Evolutionary conservation across 306 rosid species (phyloP).

Genomic region (Vigna mungo): DNA sequence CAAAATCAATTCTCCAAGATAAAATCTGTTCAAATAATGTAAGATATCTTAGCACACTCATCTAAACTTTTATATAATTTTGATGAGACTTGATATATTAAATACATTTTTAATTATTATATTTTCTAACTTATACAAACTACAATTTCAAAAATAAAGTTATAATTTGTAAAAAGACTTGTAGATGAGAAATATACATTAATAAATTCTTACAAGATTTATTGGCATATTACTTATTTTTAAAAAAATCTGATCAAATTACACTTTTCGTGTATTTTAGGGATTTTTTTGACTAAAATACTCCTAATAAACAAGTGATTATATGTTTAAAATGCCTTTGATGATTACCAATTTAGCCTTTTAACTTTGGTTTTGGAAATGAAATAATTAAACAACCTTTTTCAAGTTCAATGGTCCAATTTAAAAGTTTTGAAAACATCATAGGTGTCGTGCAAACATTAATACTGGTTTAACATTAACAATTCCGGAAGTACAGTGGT

Average conservation of each 20-base stretch:
- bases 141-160: neutral
- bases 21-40: neutral
- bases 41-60: neutral
- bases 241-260: neutral
- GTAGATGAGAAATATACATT: neutral
- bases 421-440: neutral
- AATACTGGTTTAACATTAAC: neutral
- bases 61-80: neutral
- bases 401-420: neutral
- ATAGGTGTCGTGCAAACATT: slow-evolving; percentile 2
- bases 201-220: neutral
- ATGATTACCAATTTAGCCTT: neutral
- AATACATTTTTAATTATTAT: neutral
- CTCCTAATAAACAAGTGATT: neutral
- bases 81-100: too few relatives aligned
- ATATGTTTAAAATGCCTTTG: neutral
- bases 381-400: neutral
- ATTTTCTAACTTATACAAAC: neutral
- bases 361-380: neutral
- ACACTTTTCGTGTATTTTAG: neutral
- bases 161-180: neutral
- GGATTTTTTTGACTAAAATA: neutral
- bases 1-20: neutral
- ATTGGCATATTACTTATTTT: neutral
- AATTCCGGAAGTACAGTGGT: neutral